These are phyloP conservation scores for Eremothecium coryli DNA, from an alignment of 1,139 yeast species.

Conservation along the genomic window DNA sequence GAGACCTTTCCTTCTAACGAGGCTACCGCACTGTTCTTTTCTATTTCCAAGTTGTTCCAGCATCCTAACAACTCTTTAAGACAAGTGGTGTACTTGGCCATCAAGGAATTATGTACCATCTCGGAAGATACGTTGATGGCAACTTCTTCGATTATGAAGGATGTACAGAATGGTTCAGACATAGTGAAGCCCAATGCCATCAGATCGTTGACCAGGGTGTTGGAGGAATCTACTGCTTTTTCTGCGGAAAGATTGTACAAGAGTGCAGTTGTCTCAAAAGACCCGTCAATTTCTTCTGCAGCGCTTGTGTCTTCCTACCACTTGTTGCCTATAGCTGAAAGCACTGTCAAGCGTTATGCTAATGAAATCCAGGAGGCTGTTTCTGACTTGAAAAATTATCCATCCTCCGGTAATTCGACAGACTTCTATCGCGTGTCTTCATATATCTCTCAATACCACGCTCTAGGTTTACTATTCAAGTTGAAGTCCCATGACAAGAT, in stretches of 20 bases:
- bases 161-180: constrained; percentile 81
- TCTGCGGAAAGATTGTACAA: constrained; percentile 91
- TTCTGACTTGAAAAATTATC: constrained; percentile 55
- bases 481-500: constrained; percentile 86
- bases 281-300: constrained; percentile 84
- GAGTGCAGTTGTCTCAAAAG: constrained; percentile 84
- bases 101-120: constrained; percentile 75
- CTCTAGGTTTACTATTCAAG: constrained; percentile 80
- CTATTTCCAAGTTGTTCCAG: constrained; percentile 89
- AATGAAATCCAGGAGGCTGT: constrained; percentile 90
- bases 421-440: constrained; percentile 51
- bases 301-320: constrained; percentile 89
- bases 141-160: constrained; percentile 95
- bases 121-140: constrained; percentile 96
- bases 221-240: constrained; percentile 87
- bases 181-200: constrained; percentile 91
- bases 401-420: constrained; percentile 34
- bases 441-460: constrained; percentile 89
- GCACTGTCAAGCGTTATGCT: constrained; percentile 85
- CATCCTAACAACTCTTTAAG: constrained; percentile 85
- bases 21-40: constrained; percentile 86
- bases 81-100: constrained; percentile 88
- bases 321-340: constrained; percentile 79
- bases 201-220: constrained; percentile 79
- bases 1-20: constrained; percentile 82